These are phyloP conservation scores for Diaporthe ampelina DNA, from an alignment of 2,329 filamentous ascomycete genomes.

Conservation along the genomic window DNA sequence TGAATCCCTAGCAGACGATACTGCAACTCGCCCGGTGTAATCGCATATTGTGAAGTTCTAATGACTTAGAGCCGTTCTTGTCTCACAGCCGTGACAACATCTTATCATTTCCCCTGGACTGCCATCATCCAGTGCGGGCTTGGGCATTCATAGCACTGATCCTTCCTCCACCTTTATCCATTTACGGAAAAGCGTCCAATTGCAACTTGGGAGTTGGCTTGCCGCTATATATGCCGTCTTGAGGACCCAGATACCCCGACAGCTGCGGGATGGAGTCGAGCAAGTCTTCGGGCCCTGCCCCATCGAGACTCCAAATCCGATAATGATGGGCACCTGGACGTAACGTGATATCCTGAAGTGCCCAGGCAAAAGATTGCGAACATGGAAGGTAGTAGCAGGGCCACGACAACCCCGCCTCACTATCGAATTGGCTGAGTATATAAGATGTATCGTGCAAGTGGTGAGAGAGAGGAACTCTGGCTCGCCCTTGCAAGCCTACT, in stretches of 20 bases:
- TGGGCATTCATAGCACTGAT: neutral
- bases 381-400: slow-evolving; percentile 25
- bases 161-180: neutral
- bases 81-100: too few relatives aligned
- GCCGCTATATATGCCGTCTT: neutral
- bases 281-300: slow-evolving; percentile 6
- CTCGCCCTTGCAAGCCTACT: neutral
- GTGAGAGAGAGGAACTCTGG: neutral
- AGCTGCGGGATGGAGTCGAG: neutral
- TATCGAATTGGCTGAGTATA: neutral
- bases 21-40: too few relatives aligned
- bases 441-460: slow-evolving; percentile 9
- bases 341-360: slow-evolving; percentile 27
- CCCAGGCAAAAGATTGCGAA: slow-evolving; percentile 9
- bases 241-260: neutral
- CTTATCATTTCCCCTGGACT: neutral
- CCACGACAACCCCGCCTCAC: slow-evolving; percentile 6
- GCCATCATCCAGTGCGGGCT: neutral
- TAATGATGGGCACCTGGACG: neutral
- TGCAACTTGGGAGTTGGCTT: neutral
- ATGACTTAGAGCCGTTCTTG: too few relatives aligned
- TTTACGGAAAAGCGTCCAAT: neutral
- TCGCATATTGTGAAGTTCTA: neutral
- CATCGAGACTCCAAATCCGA: slow-evolving; percentile 18
- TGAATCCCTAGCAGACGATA: too few relatives aligned